Evolutionary conservation across 129 eudicot genomes (phyloP).

Genomic region (Scalesia atractyloides): DNA sequence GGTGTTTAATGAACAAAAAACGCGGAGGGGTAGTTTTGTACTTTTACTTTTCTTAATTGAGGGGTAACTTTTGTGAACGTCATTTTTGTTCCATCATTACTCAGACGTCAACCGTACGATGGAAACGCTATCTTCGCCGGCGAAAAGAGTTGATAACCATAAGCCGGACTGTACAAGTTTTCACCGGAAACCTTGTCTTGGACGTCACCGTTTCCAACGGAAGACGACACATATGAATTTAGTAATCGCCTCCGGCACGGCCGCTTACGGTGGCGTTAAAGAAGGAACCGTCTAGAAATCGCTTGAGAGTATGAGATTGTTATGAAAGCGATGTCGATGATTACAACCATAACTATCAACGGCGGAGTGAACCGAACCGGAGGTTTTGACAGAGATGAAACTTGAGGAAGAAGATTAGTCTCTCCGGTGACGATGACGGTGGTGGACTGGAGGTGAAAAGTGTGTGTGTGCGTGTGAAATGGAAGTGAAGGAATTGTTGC

Average conservation of each 20-base stretch:
- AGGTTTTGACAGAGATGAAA: constrained; percentile 47
- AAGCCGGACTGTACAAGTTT: constrained; percentile 43
- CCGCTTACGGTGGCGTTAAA: constrained; percentile 48
- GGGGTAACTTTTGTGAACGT: too few species aligned
- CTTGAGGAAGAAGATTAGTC: not conserved
- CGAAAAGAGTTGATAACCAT: constrained; percentile 58
- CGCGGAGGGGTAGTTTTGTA: too few species aligned
- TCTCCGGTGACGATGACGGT: constrained; percentile 10
- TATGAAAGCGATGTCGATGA: constrained; percentile 81
- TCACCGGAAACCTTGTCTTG: constrained; percentile 57
- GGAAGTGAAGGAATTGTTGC: constrained; percentile 16
- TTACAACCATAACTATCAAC: constrained; percentile 84
- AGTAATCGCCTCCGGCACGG: constrained; percentile 64
- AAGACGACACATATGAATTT: constrained; percentile 58
- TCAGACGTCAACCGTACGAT: too few species aligned
- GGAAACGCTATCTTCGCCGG: too few species aligned
- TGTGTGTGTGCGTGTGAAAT: constrained; percentile 10
- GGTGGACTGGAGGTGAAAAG: not conserved
- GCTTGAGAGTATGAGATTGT: constrained; percentile 80
- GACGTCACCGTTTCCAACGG: constrained; percentile 52
- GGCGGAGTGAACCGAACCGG: constrained; percentile 92
- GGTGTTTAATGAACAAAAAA: too few species aligned
- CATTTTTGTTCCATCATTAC: too few species aligned
- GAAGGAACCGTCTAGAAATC: constrained; percentile 61
- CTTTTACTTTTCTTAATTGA: too few species aligned